Evolutionary conservation across 140 eudicot genomes (phyloP).

Genomic region (Stevia rebaudiana): DNA sequence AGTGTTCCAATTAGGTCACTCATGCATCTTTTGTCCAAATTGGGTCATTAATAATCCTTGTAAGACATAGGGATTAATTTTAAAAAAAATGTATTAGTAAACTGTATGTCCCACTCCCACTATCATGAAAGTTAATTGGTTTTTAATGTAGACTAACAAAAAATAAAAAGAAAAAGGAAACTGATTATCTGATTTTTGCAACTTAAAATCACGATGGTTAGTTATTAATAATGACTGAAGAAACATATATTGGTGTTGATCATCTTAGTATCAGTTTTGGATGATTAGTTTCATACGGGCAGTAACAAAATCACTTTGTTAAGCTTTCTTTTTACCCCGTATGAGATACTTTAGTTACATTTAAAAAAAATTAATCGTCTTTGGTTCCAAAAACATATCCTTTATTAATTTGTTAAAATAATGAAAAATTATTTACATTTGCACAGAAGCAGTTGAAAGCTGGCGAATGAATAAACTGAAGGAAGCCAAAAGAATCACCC

Average conservation of each 20-base stretch:
- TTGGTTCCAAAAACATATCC: not conserved
- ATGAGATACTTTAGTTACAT: not conserved
- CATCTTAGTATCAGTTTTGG: not conserved
- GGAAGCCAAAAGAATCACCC: slow-evolving; percentile 48
- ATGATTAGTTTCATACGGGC: not conserved
- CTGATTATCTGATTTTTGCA: not conserved
- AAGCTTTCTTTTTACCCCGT: not conserved
- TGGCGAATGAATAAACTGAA: slow-evolving; percentile 65
- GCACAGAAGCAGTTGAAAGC: slow-evolving; percentile 66
- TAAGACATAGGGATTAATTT: too few species aligned
- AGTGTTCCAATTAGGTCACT: too few species aligned
- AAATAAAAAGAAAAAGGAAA: not conserved
- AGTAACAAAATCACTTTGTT: not conserved
- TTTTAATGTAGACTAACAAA: too few species aligned
- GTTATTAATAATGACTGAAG: not conserved
- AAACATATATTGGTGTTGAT: not conserved
- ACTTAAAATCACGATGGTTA: not conserved
- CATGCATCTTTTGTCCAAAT: too few species aligned
- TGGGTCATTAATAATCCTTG: too few species aligned
- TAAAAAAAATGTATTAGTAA: too few species aligned
- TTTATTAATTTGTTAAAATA: not conserved
- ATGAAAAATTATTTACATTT: slow-evolving; percentile 4
- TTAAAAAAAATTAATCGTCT: not conserved
- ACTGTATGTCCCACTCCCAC: too few species aligned
- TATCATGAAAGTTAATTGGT: too few species aligned